phyloP scores from a whole-genome alignment of 1,139 yeast genomes.

The Kodamaea alishanica region DNA sequence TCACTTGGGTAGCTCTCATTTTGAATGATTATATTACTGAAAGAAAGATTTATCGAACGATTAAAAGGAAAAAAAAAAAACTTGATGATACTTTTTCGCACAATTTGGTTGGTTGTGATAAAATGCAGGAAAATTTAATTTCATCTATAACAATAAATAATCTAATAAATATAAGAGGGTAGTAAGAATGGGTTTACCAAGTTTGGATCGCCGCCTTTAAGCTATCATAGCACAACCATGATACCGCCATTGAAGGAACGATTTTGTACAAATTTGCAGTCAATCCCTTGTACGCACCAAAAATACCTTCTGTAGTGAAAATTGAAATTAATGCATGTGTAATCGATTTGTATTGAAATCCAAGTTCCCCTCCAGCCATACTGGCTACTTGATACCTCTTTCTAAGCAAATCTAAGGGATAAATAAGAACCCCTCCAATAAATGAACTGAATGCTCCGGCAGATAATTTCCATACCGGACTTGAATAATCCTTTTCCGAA shows the following conservation, averaged over 20 bases:
- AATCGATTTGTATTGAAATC: slow-evolving; percentile 74
- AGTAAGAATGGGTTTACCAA: slow-evolving; percentile 26
- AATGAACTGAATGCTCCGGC: slow-evolving; percentile 75
- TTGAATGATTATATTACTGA: slow-evolving; percentile 7
- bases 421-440: slow-evolving; percentile 78
- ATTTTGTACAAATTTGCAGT: slow-evolving; percentile 87
- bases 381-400: slow-evolving; percentile 88
- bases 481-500: slow-evolving; percentile 34
- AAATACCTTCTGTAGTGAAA: slow-evolving; percentile 67
- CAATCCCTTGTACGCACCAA: slow-evolving; percentile 85
- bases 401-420: slow-evolving; percentile 86
- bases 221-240: slow-evolving; percentile 83
- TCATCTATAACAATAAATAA: background rate
- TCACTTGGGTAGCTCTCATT: slow-evolving; percentile 57
- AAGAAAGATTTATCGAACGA: background rate
- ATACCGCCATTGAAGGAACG: slow-evolving; percentile 92
- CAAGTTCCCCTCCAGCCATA: slow-evolving; percentile 74
- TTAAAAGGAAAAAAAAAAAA: slow-evolving; percentile 9
- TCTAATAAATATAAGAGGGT: too few species aligned
- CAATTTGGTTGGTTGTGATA: slow-evolving; percentile 18
- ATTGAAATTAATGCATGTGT: slow-evolving; percentile 68
- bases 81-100: slow-evolving; percentile 5
- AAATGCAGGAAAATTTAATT: background rate
- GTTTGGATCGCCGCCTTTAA: slow-evolving; percentile 41
- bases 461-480: slow-evolving; percentile 56